Conservation (phyloP, 352 stramenopile genomes). For the Phytophthora sojae region DNA sequence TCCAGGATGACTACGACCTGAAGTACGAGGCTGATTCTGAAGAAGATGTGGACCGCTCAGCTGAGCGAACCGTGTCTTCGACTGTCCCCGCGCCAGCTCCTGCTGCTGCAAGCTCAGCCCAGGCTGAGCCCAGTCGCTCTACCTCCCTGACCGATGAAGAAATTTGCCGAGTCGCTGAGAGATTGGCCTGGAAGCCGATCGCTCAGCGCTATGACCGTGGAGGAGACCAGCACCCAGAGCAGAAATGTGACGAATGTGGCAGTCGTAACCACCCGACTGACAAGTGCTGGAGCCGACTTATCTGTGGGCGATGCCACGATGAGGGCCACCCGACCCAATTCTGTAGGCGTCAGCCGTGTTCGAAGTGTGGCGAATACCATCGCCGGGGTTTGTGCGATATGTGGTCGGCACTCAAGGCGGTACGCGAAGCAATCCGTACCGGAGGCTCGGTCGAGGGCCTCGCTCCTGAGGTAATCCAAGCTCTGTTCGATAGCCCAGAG, state of each 20-base stretch:
- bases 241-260: not conserved
- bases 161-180: not conserved
- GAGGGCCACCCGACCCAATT: conserved; percentile 11
- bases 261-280: not conserved
- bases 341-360: not conserved
- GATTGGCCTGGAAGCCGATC: not conserved
- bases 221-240: not conserved
- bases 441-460: not conserved
- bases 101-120: not conserved
- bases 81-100: not conserved
- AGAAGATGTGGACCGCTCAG: not conserved
- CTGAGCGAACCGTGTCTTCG: not conserved
- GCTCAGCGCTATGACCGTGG: too few species aligned
- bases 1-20: not conserved
- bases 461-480: not conserved
- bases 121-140: not conserved
- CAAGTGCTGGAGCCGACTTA: not conserved
- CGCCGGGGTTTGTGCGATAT: conserved; percentile 7
- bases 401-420: conserved; percentile 1
- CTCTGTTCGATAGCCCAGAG: not conserved
- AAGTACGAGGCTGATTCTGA: not conserved
- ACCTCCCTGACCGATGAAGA: not conserved
- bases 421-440: not conserved
- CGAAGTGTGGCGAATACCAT: conserved; percentile 8
- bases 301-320: conserved; percentile 9